Evolutionary conservation across 2,329 filamentous ascomycete species (phyloP).

Genomic region (Fonsecaea nubica): DNA sequence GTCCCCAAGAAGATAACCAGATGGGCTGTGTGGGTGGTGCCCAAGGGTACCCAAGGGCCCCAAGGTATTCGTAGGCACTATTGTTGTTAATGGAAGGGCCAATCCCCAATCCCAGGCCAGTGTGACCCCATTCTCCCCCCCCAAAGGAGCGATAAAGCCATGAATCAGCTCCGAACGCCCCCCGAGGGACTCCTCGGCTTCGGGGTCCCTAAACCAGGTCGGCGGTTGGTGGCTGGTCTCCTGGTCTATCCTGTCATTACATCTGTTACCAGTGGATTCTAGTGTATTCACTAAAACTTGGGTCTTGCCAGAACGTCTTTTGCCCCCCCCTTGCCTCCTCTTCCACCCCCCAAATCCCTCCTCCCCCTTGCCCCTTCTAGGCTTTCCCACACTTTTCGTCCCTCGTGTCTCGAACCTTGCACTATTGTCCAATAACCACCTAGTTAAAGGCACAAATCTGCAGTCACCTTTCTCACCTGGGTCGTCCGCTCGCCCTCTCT

Average conservation of each 20-base stretch:
- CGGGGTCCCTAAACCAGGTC: background rate
- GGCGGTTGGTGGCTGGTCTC: background rate
- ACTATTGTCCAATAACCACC: conserved; percentile 10
- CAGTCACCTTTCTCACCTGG: conserved; percentile 12
- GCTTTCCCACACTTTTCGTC: conserved; percentile 13
- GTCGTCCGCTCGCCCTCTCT: conserved; percentile 12
- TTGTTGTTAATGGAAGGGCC: background rate
- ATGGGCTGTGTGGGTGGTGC: conserved; percentile 14
- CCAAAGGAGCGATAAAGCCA: conserved; percentile 20
- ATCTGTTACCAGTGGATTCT: conserved; percentile 9
- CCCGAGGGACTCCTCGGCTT: background rate
- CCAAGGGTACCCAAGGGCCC: background rate
- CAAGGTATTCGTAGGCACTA: background rate
- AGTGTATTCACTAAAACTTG: background rate
- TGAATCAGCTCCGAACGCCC: conserved; percentile 5
- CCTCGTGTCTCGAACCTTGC: conserved; percentile 33
- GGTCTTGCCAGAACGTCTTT: conserved; percentile 13
- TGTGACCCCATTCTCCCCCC: conserved; percentile 9
- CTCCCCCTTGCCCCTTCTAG: conserved; percentile 6
- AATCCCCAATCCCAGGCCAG: conserved; percentile 5
- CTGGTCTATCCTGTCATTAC: conserved; percentile 18
- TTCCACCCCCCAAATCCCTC: conserved; percentile 18
- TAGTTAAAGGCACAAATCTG: conserved; percentile 4
- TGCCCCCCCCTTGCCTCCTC: conserved; percentile 6
- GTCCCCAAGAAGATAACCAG: background rate